Evolutionary conservation across 108 stramenopile species (phyloP).

Genomic region (Conticribra weissflogii): DNA sequence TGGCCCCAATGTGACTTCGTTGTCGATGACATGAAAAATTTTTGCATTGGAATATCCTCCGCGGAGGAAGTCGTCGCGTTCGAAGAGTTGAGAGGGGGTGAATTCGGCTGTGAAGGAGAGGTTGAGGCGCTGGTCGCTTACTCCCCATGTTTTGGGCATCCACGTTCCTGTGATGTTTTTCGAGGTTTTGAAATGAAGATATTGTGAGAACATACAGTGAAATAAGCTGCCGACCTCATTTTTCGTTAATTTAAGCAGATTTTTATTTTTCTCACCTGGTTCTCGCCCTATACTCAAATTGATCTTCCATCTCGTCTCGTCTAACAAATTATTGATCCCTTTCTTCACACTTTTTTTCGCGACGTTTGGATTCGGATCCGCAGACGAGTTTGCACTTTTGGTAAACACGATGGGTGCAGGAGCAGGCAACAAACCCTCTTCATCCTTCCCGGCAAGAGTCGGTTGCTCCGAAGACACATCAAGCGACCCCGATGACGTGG

Average conservation of each 20-base stretch:
- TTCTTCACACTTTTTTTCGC: constrained; percentile 24
- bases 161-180: constrained; percentile 64
- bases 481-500: not conserved
- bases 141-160: constrained; percentile 87
- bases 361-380: no score
- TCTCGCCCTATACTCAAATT: constrained; percentile 72
- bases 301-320: constrained; percentile 71
- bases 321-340: constrained; percentile 34
- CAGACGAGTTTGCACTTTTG: no score
- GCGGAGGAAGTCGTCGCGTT: constrained; percentile 69
- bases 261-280: constrained; percentile 21
- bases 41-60: constrained; percentile 57
- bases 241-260: no score
- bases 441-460: constrained; percentile 4
- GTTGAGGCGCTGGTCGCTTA: constrained; percentile 59
- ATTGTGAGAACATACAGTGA: no score
- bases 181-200: no score
- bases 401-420: constrained; percentile 24
- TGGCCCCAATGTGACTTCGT: constrained; percentile 43
- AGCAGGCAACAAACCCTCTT: constrained; percentile 23
- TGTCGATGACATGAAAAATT: constrained; percentile 49
- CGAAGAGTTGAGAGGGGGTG: constrained; percentile 54
- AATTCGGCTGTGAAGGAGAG: constrained; percentile 69
- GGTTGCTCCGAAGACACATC: constrained; percentile 7
- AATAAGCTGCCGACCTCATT: no score